Evolutionary conservation across 2,329 filamentous ascomycete genomes (phyloP).

Genomic region (Talaromyces sp.): DNA sequence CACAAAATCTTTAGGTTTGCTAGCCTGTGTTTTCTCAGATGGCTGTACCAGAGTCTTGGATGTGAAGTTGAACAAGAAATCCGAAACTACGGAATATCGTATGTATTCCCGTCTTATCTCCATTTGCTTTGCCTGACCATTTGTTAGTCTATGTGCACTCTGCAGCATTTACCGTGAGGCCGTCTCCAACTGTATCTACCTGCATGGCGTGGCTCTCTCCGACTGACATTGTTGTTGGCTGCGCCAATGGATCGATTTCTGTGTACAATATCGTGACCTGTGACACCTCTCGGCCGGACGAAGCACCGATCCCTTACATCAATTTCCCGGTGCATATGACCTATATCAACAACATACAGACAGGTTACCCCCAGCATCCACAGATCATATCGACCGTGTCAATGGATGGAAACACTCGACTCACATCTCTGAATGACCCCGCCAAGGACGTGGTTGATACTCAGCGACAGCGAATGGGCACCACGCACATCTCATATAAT

Average conservation of each 20-base stretch:
- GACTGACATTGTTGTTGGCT: slow-evolving; percentile 49
- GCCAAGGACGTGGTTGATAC: slow-evolving; percentile 39
- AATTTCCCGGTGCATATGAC: slow-evolving; percentile 32
- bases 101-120: slow-evolving; percentile 10
- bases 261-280: slow-evolving; percentile 44
- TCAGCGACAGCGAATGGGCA: slow-evolving; percentile 46
- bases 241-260: slow-evolving; percentile 51
- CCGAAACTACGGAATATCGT: slow-evolving; percentile 28
- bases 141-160: slow-evolving; percentile 36
- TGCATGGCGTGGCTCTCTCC: slow-evolving; percentile 53
- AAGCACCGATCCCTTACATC: slow-evolving; percentile 25
- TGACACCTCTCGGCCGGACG: not conserved
- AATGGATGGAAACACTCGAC: slow-evolving; percentile 49
- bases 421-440: slow-evolving; percentile 49
- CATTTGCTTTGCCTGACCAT: not conserved
- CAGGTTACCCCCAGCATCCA: slow-evolving; percentile 50
- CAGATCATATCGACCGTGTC: slow-evolving; percentile 47
- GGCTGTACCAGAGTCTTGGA: slow-evolving; percentile 51
- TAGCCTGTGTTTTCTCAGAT: slow-evolving; percentile 55
- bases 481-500: slow-evolving; percentile 47
- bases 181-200: slow-evolving; percentile 50
- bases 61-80: slow-evolving; percentile 31
- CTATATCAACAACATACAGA: slow-evolving; percentile 34
- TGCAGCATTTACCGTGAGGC: slow-evolving; percentile 43
- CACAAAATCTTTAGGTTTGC: slow-evolving; percentile 41